Evolutionary conservation across 768 basidiomycete species (phyloP).

Genomic region (Lactifluus volemus): DNA sequence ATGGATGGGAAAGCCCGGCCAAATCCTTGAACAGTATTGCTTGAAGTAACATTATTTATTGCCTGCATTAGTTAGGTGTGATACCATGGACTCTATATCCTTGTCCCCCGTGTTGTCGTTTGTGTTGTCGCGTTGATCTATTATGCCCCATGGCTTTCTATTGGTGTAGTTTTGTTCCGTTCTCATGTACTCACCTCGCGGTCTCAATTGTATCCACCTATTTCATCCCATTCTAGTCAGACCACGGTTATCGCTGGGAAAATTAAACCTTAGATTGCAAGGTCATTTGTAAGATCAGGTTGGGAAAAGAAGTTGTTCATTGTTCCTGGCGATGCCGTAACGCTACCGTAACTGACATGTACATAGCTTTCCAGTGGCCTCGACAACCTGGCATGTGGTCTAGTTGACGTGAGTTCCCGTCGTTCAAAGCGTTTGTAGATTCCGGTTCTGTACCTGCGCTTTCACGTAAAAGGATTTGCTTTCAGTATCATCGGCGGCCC

Average conservation of each 20-base stretch:
- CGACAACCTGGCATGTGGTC: too few species aligned
- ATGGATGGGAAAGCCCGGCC: constrained; percentile 79
- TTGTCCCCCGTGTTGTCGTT: background rate
- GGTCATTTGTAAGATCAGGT: too few species aligned
- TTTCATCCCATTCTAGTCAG: constrained; percentile 8
- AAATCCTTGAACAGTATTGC: constrained; percentile 45
- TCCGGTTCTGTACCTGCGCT: too few species aligned
- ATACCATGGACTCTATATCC: background rate
- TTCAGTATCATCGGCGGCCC: too few species aligned
- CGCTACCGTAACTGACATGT: too few species aligned
- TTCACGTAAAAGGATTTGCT: too few species aligned
- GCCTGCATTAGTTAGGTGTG: background rate
- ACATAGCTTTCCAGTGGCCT: too few species aligned
- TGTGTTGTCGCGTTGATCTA: background rate
- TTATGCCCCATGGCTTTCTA: background rate
- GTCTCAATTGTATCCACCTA: constrained; percentile 6
- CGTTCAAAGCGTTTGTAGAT: too few species aligned
- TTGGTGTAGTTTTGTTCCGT: background rate
- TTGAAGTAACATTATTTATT: background rate
- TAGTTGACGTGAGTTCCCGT: too few species aligned
- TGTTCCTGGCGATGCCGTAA: background rate
- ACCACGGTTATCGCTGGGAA: background rate
- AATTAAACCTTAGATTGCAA: background rate
- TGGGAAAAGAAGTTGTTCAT: background rate
- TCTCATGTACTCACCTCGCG: background rate